A percentile compares a stretch with the other conserved stretches of the same genome.
Conservation (phyloP, 768 basidiomycete genomes). For the Phanerodontia chrysosporium region DNA sequence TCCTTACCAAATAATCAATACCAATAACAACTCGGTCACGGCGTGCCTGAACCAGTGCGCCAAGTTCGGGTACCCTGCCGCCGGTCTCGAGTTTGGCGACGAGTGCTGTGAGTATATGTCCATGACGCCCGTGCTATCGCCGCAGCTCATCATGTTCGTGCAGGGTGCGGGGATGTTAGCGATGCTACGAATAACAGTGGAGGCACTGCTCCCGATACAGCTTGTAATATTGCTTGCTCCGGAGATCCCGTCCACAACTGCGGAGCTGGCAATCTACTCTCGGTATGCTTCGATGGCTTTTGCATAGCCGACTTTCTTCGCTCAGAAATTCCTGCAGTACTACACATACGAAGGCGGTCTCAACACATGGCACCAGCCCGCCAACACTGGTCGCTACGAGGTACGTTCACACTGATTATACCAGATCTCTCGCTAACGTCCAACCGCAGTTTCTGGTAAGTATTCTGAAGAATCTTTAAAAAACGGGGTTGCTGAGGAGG, state of each 20-base stretch:
- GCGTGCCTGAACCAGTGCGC: conserved; percentile 67
- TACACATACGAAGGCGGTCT: conserved; percentile 33
- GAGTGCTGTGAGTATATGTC: conserved; percentile 61
- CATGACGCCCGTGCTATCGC: not conserved
- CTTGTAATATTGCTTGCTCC: conserved; percentile 54
- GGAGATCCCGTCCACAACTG: conserved; percentile 70
- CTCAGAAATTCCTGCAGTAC: conserved; percentile 9
- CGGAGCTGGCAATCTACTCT: conserved; percentile 36
- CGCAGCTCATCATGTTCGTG: not conserved
- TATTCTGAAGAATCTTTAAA: too few species aligned
- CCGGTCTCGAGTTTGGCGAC: conserved; percentile 63
- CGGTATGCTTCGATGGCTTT: not conserved
- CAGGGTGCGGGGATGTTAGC: conserved; percentile 67
- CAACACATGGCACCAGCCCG: conserved; percentile 62
- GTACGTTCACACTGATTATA: conserved; percentile 29
- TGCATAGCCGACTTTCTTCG: too few species aligned
- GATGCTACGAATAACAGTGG: conserved; percentile 41
- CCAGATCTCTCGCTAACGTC: not conserved
- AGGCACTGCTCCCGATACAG: conserved; percentile 28
- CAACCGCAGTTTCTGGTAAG: not conserved
- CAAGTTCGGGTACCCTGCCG: conserved; percentile 66
- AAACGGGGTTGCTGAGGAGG: not conserved
- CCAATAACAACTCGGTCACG: conserved; percentile 57
- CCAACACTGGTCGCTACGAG: conserved; percentile 66
- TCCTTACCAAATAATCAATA: conserved; percentile 55